These are phyloP conservation scores for Sphaceloma murrayae DNA, from an alignment of 2,329 filamentous ascomycete genomes.

Conservation along the genomic window DNA sequence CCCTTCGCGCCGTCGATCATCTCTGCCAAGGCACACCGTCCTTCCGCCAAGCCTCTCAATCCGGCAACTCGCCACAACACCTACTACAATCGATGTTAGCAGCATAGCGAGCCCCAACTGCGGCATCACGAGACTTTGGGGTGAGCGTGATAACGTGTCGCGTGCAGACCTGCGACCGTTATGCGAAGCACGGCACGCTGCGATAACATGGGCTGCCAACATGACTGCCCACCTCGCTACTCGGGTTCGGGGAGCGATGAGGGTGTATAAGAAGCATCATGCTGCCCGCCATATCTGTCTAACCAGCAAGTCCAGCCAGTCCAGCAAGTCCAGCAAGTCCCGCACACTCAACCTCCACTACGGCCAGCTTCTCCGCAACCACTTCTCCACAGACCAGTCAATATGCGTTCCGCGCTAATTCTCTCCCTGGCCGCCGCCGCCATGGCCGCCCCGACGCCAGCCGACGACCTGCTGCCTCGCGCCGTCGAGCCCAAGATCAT, in stretches of 20 bases:
- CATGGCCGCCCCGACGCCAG: conserved; percentile 13
- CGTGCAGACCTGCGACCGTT: conserved; percentile 10
- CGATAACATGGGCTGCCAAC: conserved; percentile 15
- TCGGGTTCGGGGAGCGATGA: neutral
- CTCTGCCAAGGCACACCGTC: conserved; percentile 11
- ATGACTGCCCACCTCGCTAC: no score
- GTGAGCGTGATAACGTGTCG: conserved; percentile 7
- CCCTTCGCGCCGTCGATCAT: no score
- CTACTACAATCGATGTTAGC: conserved; percentile 9
- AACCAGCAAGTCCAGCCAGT: neutral
- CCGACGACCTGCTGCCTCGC: conserved; percentile 3
- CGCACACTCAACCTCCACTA: no score
- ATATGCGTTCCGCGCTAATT: conserved; percentile 13
- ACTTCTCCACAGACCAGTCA: neutral
- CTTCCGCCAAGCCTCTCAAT: conserved; percentile 4
- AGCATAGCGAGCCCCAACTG: neutral
- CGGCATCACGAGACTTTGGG: conserved; percentile 13
- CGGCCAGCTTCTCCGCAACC: neutral
- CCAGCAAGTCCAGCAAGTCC: neutral
- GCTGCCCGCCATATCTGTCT: neutral
- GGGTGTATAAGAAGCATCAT: conserved; percentile 8
- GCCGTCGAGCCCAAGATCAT: conserved; percentile 10
- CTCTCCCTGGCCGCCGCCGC: conserved; percentile 12
- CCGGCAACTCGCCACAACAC: conserved; percentile 12
- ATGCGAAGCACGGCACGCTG: neutral